Evolutionary conservation across 1,284 basidiomycete species (phyloP), one percentile per base, ranked within the genome.

Genomic region (Rhodotorula mucilaginosa): DNA sequence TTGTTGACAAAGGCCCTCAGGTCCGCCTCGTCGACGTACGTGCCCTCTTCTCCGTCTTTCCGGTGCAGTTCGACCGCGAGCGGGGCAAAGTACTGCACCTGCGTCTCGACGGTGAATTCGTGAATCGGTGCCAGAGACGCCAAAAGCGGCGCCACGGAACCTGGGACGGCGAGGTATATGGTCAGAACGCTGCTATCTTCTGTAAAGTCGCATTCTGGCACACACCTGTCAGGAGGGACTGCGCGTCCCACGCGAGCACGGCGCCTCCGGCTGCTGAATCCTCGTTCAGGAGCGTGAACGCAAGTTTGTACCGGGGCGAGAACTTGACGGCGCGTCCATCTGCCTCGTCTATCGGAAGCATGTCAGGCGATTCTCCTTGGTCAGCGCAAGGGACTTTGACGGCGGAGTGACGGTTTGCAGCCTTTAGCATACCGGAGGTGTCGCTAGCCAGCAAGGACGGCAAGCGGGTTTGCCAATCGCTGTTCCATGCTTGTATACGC

Each of bases 1-100:
- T 93, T 93, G 79, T 99, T 99, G 67, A 99, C 86, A 78, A 99
- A 99, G 0, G 93, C 87, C 31, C 90, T 92, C 69, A 95, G 84
- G 76, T 93, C 88, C 76, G 93, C 92, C 68, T 88, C 87, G 19
- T 87, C 87, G 54, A 97, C 81, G 0, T 87, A 86, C 80, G 87
- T 87, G 0, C 80, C 67, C 26, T 44, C 79, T 23, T 81, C 81
- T 10, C 68, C 65, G 47, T 82, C 78, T 16, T 81, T 57, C 1
- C 60, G 61, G 7, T 75, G 71, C 29, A 81, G 69, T 5, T 86
- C 83, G 77, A 98, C 93, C 0, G 92, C 88, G 54, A 99, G 82
- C 0, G 94, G 95, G 2, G 93, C 92, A 79, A 96, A 90, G 80
- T 89, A 93, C 76, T 95, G 91, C 0, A 97, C 87, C 82, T 98